A percentile compares a stretch with the other conserved stretches of the same genome.
Conservation (phyloP, 2,329 filamentous ascomycete species). For the Parastagonospora nodorum region DNA sequence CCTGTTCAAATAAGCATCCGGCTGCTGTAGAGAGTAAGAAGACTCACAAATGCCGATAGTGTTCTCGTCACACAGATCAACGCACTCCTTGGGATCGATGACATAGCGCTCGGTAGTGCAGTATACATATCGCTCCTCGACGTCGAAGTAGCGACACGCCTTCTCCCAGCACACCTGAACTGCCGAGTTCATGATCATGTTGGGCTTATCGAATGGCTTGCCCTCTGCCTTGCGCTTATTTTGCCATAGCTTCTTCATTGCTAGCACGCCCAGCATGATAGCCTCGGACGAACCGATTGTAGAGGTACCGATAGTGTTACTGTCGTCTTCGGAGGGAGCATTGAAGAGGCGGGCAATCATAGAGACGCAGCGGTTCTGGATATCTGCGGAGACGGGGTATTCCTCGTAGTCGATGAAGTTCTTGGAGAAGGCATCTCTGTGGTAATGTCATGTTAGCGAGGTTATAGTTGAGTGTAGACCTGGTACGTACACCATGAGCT, state of each 20-base stretch:
- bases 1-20: slow-evolving; percentile 10
- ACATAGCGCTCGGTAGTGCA: slow-evolving; percentile 66
- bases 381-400: slow-evolving; percentile 57
- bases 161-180: slow-evolving; percentile 99
- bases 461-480: background rate
- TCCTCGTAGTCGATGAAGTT: slow-evolving; percentile 72
- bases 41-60: slow-evolving; percentile 80
- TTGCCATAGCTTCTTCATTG: slow-evolving; percentile 96
- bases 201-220: slow-evolving; percentile 79
- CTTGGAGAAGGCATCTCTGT: slow-evolving; percentile 78
- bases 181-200: slow-evolving; percentile 93
- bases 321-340: slow-evolving; percentile 64
- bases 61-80: slow-evolving; percentile 68
- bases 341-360: slow-evolving; percentile 82
- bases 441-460: background rate
- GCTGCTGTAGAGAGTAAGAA: background rate
- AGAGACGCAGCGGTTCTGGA: slow-evolving; percentile 72
- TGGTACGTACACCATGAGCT: slow-evolving; percentile 78
- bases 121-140: slow-evolving; percentile 82
- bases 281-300: slow-evolving; percentile 89
- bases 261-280: slow-evolving; percentile 73
- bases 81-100: slow-evolving; percentile 66
- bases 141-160: slow-evolving; percentile 78
- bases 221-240: slow-evolving; percentile 82
- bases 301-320: slow-evolving; percentile 80